phyloP scores from a whole-genome alignment of 1,284 basidiomycete genomes.

The Butyriboletus regius region DNA sequence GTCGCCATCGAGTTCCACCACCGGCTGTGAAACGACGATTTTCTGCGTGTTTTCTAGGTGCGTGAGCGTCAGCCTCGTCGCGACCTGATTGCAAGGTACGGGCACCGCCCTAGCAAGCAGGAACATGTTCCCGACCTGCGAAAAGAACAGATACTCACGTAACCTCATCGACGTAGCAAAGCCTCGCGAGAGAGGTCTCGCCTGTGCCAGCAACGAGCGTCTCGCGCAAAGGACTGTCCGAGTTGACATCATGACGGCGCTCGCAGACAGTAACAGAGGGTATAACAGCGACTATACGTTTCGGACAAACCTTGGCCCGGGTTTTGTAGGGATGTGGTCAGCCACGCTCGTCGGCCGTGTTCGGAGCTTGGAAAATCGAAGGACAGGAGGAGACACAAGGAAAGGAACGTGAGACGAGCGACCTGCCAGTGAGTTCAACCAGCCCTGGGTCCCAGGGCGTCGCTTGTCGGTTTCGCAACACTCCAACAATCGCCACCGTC shows the following conservation, averaged over 20 bases:
- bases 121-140: not conserved
- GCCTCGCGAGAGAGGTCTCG: constrained; percentile 20
- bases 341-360: constrained; percentile 18
- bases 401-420: constrained; percentile 21
- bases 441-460: no score
- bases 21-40: constrained; percentile 83
- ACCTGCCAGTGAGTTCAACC: not conserved
- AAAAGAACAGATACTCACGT: constrained; percentile 23
- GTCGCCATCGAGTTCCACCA: constrained; percentile 95
- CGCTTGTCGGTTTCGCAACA: not conserved
- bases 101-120: not conserved
- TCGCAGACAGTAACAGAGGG: constrained; percentile 8
- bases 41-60: constrained; percentile 36
- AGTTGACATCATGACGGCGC: constrained; percentile 13
- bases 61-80: constrained; percentile 6
- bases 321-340: constrained; percentile 19
- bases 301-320: constrained; percentile 1
- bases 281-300: constrained; percentile 11
- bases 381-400: not conserved
- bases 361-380: constrained; percentile 10
- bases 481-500: not conserved
- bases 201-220: constrained; percentile 24
- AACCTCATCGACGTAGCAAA: constrained; percentile 27
- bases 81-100: not conserved
- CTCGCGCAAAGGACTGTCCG: constrained; percentile 23